phyloP scores from a whole-genome alignment of 805 yeast species.

The Yarrowia sp. region DNA sequence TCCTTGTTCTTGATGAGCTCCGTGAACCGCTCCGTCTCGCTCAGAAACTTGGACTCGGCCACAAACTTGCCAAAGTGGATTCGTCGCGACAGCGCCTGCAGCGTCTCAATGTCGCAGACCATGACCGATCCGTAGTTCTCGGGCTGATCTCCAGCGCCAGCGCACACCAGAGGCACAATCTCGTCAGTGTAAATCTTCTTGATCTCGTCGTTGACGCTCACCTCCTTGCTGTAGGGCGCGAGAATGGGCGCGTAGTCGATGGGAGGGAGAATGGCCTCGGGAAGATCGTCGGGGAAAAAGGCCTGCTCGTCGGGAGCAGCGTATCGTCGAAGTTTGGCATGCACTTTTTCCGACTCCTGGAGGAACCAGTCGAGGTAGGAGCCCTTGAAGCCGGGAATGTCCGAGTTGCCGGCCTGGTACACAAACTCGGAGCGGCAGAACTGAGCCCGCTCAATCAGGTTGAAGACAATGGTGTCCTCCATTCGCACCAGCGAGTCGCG shows the following conservation, averaged over 20 bases:
- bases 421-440: conserved; percentile 73
- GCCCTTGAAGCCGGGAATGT: conserved; percentile 58
- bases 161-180: conserved; percentile 74
- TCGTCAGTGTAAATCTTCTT: conserved; percentile 62
- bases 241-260: conserved; percentile 74
- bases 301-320: conserved; percentile 95
- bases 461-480: conserved; percentile 96
- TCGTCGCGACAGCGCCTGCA: conserved; percentile 86
- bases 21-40: conserved; percentile 62
- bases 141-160: conserved; percentile 64
- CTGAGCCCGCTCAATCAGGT: conserved; percentile 89
- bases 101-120: conserved; percentile 75
- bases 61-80: conserved; percentile 97
- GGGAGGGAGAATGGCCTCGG: conserved; percentile 74
- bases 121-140: conserved; percentile 90
- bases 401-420: conserved; percentile 55
- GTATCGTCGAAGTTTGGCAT: conserved; percentile 79
- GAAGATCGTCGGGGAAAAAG: conserved; percentile 68
- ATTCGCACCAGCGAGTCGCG: conserved; percentile 81
- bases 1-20: conserved; percentile 65
- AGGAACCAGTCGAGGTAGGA: conserved; percentile 87
- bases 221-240: conserved; percentile 68
- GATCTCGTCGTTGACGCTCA: conserved; percentile 73
- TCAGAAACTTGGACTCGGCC: conserved; percentile 87
- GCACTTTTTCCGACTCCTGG: conserved; percentile 67